Evolutionary conservation across 1,139 yeast genomes (phyloP), one percentile per base, ranked within the genome.

Genomic region (Pneumocystis canis): DNA sequence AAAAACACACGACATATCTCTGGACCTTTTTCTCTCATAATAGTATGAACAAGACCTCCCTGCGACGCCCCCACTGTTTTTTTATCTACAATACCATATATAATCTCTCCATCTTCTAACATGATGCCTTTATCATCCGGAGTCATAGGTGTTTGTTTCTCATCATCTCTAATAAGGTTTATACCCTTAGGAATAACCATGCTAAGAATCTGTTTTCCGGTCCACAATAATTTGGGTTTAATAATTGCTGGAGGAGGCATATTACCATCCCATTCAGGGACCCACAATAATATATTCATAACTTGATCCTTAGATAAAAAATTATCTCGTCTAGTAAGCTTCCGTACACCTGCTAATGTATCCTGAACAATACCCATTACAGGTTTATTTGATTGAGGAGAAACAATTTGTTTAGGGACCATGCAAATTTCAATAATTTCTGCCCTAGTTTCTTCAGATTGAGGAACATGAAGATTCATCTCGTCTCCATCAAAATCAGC

Each of bases 401-500:
- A 90, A 58, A 92, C 96, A 80, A 92, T 94, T 76, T 92, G 98
- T 66, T 89, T 79, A 6, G 98, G 98, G 58, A 92, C 99, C 32
- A 97, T 96, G 78, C 97, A 89, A 71, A 92, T 82, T 73, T 92
- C 95, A 54, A 90, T 85, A 68, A 92, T 79, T 75, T 94, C 99
- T 1, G 98, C 96, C 73, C 97, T 82, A 0, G 98, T 92, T 76
- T 94, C 99, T 68, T 90, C 97, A 6, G 96, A 88, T 75, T 94
- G 99, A 5, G 99, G 99, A 68, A 94, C 99, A 73, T 94, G 99
- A 77, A 94, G 85, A 77, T 94, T 94, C 99, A 94, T 94, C 78
- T 94, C 98, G 76, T 94, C 99, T 80, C 99, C 99, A 78, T 94
- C 99, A 80, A 94, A 94, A 86, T 94, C 99, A 61, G 99, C 99